Conservation (phyloP, 2,329 filamentous ascomycete species). For the Pleurostoma richardsiae region DNA sequence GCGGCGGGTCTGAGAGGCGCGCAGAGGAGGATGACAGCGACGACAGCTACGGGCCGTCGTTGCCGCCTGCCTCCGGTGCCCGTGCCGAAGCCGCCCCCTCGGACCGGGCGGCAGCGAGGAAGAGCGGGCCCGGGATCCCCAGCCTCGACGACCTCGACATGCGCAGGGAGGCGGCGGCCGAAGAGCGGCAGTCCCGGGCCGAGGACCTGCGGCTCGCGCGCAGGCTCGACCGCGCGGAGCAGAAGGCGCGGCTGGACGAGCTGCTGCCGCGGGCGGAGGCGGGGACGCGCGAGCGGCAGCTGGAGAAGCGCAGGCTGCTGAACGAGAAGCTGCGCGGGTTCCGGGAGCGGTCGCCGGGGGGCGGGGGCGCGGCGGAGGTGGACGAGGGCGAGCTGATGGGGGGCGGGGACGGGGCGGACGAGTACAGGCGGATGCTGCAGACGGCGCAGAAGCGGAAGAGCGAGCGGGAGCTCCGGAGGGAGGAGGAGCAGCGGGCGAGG, state of each 20-base stretch:
- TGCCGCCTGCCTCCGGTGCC: slow-evolving; percentile 40
- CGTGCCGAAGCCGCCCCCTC: slow-evolving; percentile 19
- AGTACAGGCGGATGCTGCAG: slow-evolving; percentile 64
- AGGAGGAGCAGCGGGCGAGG: slow-evolving; percentile 72
- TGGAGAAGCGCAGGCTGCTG: slow-evolving; percentile 77
- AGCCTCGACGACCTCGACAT: slow-evolving; percentile 68
- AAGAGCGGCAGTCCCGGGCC: slow-evolving; percentile 40
- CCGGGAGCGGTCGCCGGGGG: slow-evolving; percentile 58
- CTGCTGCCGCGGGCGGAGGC: slow-evolving; percentile 77
- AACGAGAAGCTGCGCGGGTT: slow-evolving; percentile 73
- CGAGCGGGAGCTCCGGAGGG: slow-evolving; percentile 75
- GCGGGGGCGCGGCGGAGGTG: slow-evolving; percentile 47
- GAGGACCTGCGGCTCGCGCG: slow-evolving; percentile 57
- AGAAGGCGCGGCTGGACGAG: slow-evolving; percentile 74
- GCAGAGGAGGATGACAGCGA: slow-evolving; percentile 47
- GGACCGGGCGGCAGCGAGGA: not conserved
- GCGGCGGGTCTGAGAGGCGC: slow-evolving; percentile 10
- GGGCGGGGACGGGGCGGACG: slow-evolving; percentile 57
- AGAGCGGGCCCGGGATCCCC: slow-evolving; percentile 59
- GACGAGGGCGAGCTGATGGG: slow-evolving; percentile 76
- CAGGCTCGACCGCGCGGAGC: slow-evolving; percentile 56
- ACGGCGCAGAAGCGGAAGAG: slow-evolving; percentile 69
- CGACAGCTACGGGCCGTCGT: slow-evolving; percentile 53
- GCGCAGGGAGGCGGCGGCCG: slow-evolving; percentile 41
- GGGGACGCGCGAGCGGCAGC: slow-evolving; percentile 73